These are phyloP conservation scores for Hyphopichia pseudoburtonii DNA, from an alignment of 1,139 yeast genomes.

Conservation along the genomic window DNA sequence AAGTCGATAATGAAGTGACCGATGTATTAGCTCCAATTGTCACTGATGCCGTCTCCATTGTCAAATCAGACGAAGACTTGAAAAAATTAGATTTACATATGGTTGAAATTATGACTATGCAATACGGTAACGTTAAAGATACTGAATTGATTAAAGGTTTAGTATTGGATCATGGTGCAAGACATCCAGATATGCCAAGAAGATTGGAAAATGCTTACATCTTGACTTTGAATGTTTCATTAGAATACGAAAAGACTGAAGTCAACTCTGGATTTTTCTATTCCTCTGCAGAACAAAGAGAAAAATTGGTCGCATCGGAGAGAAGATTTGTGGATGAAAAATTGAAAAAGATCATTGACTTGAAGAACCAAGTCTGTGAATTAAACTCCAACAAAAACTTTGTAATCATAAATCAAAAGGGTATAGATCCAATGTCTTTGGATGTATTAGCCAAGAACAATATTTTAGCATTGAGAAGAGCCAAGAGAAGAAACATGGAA, in stretches of 20 bases:
- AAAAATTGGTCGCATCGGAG: slow-evolving; percentile 90
- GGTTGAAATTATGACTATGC: slow-evolving; percentile 99
- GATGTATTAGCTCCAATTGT: slow-evolving; percentile 89
- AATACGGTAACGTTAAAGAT: slow-evolving; percentile 82
- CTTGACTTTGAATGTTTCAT: slow-evolving; percentile 85
- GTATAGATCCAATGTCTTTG: slow-evolving; percentile 97
- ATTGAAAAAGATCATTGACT: slow-evolving; percentile 83
- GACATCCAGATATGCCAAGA: slow-evolving; percentile 99
- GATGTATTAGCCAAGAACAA: slow-evolving; percentile 93
- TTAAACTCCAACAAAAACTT: slow-evolving; percentile 73
- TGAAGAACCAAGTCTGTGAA: slow-evolving; percentile 89
- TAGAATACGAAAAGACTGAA: slow-evolving; percentile 97
- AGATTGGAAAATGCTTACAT: slow-evolving; percentile 79
- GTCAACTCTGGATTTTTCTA: slow-evolving; percentile 96
- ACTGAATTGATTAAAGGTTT: slow-evolving; percentile 85
- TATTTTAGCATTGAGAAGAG: slow-evolving; percentile 92
- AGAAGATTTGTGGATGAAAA: slow-evolving; percentile 94
- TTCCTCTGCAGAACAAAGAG: slow-evolving; percentile 94
- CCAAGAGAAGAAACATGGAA: slow-evolving; percentile 99
- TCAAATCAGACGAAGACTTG: slow-evolving; percentile 51
- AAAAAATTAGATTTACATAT: slow-evolving; percentile 80
- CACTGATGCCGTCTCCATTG: slow-evolving; percentile 90
- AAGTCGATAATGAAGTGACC: slow-evolving; percentile 72
- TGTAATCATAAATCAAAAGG: slow-evolving; percentile 96
- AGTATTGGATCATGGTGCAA: slow-evolving; percentile 96